Evolutionary conservation across 106 monocot genomes (phyloP), one percentile per base, ranked within the genome.

Genomic region (Xerophyta viscosa): DNA sequence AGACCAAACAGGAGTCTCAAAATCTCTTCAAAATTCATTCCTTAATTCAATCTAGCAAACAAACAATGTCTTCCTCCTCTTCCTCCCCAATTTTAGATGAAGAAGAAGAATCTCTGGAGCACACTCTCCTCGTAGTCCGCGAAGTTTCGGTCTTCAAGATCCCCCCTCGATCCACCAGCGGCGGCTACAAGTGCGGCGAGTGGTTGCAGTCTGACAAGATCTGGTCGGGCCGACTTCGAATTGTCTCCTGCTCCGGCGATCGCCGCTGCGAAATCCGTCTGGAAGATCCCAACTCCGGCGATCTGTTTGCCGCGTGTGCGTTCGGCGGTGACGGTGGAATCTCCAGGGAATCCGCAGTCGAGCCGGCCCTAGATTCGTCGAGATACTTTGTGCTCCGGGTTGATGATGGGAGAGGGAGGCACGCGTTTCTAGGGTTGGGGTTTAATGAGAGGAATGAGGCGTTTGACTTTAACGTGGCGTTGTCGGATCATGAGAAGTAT

Each of bases 121-220:
- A 89, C 71, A 96, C 96, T 36, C 85, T 96, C 6, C 60, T 96
- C 37, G 89, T 96, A 46, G 96, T 96, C 47, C 78, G 96, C 18
- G 96, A 89, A 81, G 96, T 96, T 8, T 67, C 79, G 24, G 85
- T 89, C n/a, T 96, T 71, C 77, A 96, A 96, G 79, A 96, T 96
- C 69, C 96, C 96, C 9, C 89, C 96, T 2, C 77, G 96, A 29
- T 70, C 57, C 56, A 81, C 78, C 46, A 89, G 88, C 55, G 82
- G 78, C 24, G 96, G 96, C 3, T 89, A 96, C 71, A 89, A 88
- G 76, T 96, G 96, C 27, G 96, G 89, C 0, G 96, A 89, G 69
- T 96, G 96, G 96, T 76, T 96, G 21, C 96, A 96, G 69, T 76
- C 94, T 10, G 89, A 96, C 56, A 81, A 71, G 81, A 96, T 96